phyloP scores from a whole-genome alignment of 2,329 filamentous ascomycete genomes.

The Clonostachys rosea region DNA sequence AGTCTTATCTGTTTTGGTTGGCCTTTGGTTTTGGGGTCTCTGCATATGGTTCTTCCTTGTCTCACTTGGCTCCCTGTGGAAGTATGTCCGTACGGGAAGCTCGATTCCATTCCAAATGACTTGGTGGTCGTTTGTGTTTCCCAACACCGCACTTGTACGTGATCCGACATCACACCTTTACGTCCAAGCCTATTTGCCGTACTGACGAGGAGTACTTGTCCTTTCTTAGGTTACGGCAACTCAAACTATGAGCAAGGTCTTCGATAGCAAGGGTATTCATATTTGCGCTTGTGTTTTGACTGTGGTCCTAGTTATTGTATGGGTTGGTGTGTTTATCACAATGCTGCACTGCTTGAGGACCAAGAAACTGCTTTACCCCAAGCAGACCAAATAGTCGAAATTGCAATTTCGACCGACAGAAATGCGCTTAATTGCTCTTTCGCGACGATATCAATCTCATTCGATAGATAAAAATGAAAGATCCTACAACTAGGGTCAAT shows the following conservation, averaged over 20 bases:
- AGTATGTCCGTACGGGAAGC: constrained; percentile 50
- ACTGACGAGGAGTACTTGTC: constrained; percentile 29
- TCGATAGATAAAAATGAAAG: too few relatives aligned
- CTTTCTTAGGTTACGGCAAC: constrained; percentile 58
- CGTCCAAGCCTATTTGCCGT: neutral
- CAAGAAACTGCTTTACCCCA: constrained; percentile 73
- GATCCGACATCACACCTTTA: constrained; percentile 9
- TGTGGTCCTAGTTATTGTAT: constrained; percentile 59
- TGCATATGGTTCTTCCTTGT: constrained; percentile 82
- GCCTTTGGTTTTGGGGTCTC: constrained; percentile 79
- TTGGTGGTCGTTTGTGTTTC: constrained; percentile 81
- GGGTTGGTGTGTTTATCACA: constrained; percentile 62
- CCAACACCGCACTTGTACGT: constrained; percentile 64
- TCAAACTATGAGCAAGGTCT: constrained; percentile 61
- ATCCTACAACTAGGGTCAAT: too few relatives aligned
- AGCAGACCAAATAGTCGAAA: constrained; percentile 31
- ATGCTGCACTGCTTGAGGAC: constrained; percentile 66
- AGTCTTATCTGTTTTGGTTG: constrained; percentile 53
- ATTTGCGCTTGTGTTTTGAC: constrained; percentile 67
- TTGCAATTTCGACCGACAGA: too few relatives aligned
- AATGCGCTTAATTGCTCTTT: too few relatives aligned
- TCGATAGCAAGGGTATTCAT: constrained; percentile 54
- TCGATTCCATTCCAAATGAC: constrained; percentile 77
- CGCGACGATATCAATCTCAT: too few relatives aligned
- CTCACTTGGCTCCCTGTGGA: constrained; percentile 70